These are phyloP conservation scores for Starmera stellimalicola DNA, from an alignment of 1,139 yeast genomes.

Conservation along the genomic window DNA sequence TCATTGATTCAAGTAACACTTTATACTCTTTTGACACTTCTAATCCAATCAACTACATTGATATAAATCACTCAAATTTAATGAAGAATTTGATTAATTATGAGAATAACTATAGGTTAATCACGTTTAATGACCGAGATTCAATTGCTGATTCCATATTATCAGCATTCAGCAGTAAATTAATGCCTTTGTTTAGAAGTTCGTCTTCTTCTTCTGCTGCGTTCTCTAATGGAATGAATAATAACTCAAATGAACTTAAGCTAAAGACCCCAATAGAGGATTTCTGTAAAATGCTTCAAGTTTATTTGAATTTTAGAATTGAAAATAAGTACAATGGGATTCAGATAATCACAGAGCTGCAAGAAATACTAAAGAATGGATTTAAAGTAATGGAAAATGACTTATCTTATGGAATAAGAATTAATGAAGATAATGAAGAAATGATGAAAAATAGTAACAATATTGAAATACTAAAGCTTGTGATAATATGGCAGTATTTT, in stretches of 20 bases:
- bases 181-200: slow-evolving; percentile 40
- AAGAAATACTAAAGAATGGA: slow-evolving; percentile 37
- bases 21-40: slow-evolving; percentile 39
- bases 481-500: slow-evolving; percentile 46
- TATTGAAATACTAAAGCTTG: slow-evolving; percentile 25
- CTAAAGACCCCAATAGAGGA: slow-evolving; percentile 48
- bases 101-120: slow-evolving; percentile 22
- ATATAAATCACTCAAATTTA: slow-evolving; percentile 12
- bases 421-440: slow-evolving; percentile 11
- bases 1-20: slow-evolving; percentile 32
- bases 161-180: slow-evolving; percentile 33
- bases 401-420: slow-evolving; percentile 18
- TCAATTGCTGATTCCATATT: slow-evolving; percentile 39
- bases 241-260: slow-evolving; percentile 8
- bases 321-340: slow-evolving; percentile 29
- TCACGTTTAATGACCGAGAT: slow-evolving; percentile 33
- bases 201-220: no score
- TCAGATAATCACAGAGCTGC: slow-evolving; percentile 33
- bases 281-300: slow-evolving; percentile 36
- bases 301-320: slow-evolving; percentile 35
- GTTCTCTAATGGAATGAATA: slow-evolving; percentile 25
- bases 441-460: slow-evolving; percentile 16
- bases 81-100: slow-evolving; percentile 18
- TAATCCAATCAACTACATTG: slow-evolving; percentile 6
- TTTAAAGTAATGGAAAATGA: slow-evolving; percentile 33